phyloP scores from a whole-genome alignment of 2,329 filamentous ascomycete genomes.

The Myriosclerotinia scirpicola region DNA sequence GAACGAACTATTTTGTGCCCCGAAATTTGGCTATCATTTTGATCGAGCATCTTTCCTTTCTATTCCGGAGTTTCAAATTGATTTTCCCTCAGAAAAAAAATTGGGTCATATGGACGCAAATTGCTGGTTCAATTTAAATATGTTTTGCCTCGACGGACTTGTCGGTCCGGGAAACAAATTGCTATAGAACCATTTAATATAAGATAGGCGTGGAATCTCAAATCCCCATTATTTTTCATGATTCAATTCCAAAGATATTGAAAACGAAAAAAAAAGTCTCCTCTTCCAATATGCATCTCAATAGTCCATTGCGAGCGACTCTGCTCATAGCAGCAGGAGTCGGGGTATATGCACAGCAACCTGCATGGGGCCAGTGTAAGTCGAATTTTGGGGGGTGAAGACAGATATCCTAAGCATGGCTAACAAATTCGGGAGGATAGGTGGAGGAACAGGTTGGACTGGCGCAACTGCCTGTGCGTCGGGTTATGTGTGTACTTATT shows the following conservation, averaged over 20 bases:
- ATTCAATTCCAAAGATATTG: not conserved
- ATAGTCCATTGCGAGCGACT: not conserved
- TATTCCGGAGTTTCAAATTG: not conserved
- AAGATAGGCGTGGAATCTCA: not conserved
- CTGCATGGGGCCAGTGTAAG: constrained; percentile 28
- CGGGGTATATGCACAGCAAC: constrained; percentile 29
- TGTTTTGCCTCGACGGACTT: constrained; percentile 15
- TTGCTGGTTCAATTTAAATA: not conserved
- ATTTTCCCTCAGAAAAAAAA: not conserved
- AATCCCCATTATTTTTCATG: not conserved
- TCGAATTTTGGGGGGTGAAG: not conserved
- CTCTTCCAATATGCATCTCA: not conserved
- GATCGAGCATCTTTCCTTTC: no score
- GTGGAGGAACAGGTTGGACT: constrained; percentile 34
- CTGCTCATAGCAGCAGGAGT: constrained; percentile 16
- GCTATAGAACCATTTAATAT: constrained; percentile 39
- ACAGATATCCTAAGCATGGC: not conserved
- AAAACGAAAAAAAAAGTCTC: not conserved
- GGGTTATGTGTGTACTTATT: constrained; percentile 34
- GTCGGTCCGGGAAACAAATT: constrained; percentile 8
- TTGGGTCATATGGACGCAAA: not conserved
- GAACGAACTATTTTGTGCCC: not conserved
- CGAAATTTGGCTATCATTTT: not conserved
- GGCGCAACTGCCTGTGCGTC: constrained; percentile 35
- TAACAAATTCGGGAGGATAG: constrained; percentile 21